Conservation (phyloP, 805 yeast species). For the Komagataella mondaviorum region DNA sequence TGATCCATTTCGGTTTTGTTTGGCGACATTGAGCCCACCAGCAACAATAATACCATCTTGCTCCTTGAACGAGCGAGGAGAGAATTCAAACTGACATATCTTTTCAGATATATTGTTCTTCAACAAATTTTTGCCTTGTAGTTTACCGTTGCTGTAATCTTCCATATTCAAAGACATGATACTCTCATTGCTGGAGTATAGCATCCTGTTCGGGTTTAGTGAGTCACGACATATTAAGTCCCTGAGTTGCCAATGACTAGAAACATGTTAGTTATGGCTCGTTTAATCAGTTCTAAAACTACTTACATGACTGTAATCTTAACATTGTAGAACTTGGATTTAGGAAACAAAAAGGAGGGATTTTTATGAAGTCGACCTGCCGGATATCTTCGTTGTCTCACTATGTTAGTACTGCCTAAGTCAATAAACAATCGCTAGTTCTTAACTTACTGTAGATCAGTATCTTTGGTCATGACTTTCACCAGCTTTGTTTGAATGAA, state of each 20-base stretch:
- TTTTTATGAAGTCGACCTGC: not conserved
- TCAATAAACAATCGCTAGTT: too few relatives aligned
- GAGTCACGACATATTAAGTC: slow-evolving; percentile 51
- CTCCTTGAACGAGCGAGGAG: slow-evolving; percentile 60
- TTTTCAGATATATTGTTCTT: slow-evolving; percentile 8
- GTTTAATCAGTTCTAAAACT: not conserved
- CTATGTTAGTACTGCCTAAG: not conserved
- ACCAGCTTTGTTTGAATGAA: not conserved
- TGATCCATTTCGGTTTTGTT: slow-evolving; percentile 5
- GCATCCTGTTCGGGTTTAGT: slow-evolving; percentile 25
- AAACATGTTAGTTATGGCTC: slow-evolving; percentile 1
- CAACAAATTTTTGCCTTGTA: not conserved
- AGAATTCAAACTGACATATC: slow-evolving; percentile 35
- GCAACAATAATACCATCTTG: slow-evolving; percentile 31
- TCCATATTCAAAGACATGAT: slow-evolving; percentile 30
- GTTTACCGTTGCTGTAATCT: not conserved
- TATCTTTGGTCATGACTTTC: not conserved
- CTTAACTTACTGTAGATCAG: not conserved
- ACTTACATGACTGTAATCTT: slow-evolving; percentile 23
- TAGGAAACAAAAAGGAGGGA: slow-evolving; percentile 9
- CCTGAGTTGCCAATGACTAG: slow-evolving; percentile 69
- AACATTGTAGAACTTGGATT: slow-evolving; percentile 14
- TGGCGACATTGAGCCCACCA: slow-evolving; percentile 26
- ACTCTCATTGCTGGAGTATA: slow-evolving; percentile 44
- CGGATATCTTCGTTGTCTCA: not conserved